These are phyloP conservation scores for Solanum megistacrolobum DNA, from an alignment of 257 asterid genomes.

Conservation along the genomic window DNA sequence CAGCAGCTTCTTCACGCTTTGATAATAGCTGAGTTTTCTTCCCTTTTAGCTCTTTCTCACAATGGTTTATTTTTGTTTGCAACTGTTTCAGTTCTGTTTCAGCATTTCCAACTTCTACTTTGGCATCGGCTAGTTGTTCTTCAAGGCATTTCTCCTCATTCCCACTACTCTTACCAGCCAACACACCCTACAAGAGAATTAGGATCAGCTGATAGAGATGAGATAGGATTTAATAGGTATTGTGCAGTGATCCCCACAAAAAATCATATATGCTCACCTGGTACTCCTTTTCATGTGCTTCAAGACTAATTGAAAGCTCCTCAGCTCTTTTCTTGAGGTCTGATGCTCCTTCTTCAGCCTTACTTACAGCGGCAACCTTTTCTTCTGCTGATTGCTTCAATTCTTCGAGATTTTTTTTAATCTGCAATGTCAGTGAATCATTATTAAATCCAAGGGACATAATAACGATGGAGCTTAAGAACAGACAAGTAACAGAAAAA, in stretches of 20 bases:
- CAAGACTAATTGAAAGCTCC: slow-evolving; percentile 79
- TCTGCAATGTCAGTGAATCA: slow-evolving; percentile 28
- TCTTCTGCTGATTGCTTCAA: slow-evolving; percentile 69
- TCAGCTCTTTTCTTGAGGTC: slow-evolving; percentile 46
- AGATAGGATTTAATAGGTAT: not conserved
- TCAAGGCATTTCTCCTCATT: slow-evolving; percentile 97
- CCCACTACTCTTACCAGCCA: slow-evolving; percentile 94
- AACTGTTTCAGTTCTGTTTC: slow-evolving; percentile 94
- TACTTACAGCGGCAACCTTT: slow-evolving; percentile 52
- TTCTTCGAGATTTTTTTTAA: slow-evolving; percentile 60
- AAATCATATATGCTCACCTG: slow-evolving; percentile 33
- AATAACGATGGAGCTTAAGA: not conserved
- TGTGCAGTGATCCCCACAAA: not conserved
- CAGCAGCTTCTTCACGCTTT: slow-evolving; percentile 70
- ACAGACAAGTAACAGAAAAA: not conserved
- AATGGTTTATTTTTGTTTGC: slow-evolving; percentile 74
- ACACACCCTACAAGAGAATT: slow-evolving; percentile 55
- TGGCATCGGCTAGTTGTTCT: slow-evolving; percentile 92
- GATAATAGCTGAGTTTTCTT: slow-evolving; percentile 46
- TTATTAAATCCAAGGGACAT: not conserved
- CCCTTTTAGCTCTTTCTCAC: slow-evolving; percentile 76
- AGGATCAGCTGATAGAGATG: not conserved
- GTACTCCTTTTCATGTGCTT: slow-evolving; percentile 79
- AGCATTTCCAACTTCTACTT: slow-evolving; percentile 76
- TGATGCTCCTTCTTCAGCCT: slow-evolving; percentile 83